Percentiles rank a stretch among this genome's conserved stretches.
These are phyloP conservation scores for Aspergillus persii DNA, from an alignment of 2,329 filamentous ascomycete genomes.

Conservation along the genomic window DNA sequence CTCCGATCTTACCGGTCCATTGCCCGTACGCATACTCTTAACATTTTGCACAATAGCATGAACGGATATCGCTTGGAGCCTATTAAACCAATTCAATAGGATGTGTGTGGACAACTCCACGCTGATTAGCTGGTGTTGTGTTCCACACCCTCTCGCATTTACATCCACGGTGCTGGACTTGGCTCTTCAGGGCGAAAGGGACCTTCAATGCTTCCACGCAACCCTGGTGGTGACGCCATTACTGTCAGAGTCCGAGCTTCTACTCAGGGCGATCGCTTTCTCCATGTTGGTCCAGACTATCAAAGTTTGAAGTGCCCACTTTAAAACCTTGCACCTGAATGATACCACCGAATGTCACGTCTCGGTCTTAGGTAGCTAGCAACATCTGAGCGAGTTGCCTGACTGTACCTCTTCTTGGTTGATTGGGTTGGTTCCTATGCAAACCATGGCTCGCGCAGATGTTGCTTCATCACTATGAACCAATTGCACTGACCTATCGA, in stretches of 20 bases:
- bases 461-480: conserved; percentile 17
- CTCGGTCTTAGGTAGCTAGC: conserved; percentile 9
- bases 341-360: conserved; percentile 31
- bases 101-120: neutral
- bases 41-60: neutral
- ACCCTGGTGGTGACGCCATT: conserved; percentile 16
- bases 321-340: conserved; percentile 18
- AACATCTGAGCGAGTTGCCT: neutral
- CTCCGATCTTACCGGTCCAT: neutral
- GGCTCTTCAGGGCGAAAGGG: neutral
- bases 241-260: neutral
- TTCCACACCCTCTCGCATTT: neutral
- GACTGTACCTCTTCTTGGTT: conserved; percentile 6
- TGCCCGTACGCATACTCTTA: neutral
- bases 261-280: neutral
- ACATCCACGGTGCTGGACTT: neutral
- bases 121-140: neutral
- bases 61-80: neutral
- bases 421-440: conserved; percentile 16
- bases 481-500: conserved; percentile 9
- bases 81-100: neutral
- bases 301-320: conserved; percentile 9
- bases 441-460: conserved; percentile 16
- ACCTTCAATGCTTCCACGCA: neutral
- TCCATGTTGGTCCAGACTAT: conserved; percentile 1